Percentiles rank a stretch among this genome's conserved stretches.
phyloP scores from a whole-genome alignment of 2,329 filamentous ascomycete species.

The Dothistroma pini region DNA sequence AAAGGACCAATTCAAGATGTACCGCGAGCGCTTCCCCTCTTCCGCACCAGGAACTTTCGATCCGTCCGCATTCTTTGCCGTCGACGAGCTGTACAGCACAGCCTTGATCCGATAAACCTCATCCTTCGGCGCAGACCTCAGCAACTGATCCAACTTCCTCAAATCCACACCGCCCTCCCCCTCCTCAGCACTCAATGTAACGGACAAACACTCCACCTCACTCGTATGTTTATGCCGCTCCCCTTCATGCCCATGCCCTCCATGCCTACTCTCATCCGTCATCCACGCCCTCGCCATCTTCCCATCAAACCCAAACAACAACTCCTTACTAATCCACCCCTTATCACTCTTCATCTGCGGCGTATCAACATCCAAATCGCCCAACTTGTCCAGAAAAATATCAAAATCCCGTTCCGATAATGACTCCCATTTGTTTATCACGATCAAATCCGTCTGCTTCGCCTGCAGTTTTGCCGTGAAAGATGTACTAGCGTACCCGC shows the following conservation, averaged over 20 bases:
- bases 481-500: slow-evolving; percentile 85
- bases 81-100: slow-evolving; percentile 48
- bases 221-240: slow-evolving; percentile 60
- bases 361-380: slow-evolving; percentile 74
- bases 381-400: slow-evolving; percentile 70
- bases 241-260: slow-evolving; percentile 41
- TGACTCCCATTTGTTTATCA: slow-evolving; percentile 90
- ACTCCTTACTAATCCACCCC: slow-evolving; percentile 71
- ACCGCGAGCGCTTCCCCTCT: slow-evolving; percentile 50
- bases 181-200: slow-evolving; percentile 53
- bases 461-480: slow-evolving; percentile 88
- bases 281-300: slow-evolving; percentile 59
- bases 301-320: slow-evolving; percentile 85
- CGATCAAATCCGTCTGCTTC: slow-evolving; percentile 81
- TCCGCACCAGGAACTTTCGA: slow-evolving; percentile 33
- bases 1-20: slow-evolving; percentile 98
- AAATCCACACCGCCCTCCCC: slow-evolving; percentile 54
- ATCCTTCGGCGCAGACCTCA: slow-evolving; percentile 77
- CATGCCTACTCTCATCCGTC: slow-evolving; percentile 34
- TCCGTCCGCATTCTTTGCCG: slow-evolving; percentile 40
- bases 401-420: slow-evolving; percentile 72
- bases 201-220: slow-evolving; percentile 87
- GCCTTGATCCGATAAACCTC: slow-evolving; percentile 95
- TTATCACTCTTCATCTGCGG: slow-evolving; percentile 77
- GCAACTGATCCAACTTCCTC: slow-evolving; percentile 59